Base-by-base conservation (phyloP, 192 early-diverging fungal genomes). In the Dissophora ornata region DNA sequence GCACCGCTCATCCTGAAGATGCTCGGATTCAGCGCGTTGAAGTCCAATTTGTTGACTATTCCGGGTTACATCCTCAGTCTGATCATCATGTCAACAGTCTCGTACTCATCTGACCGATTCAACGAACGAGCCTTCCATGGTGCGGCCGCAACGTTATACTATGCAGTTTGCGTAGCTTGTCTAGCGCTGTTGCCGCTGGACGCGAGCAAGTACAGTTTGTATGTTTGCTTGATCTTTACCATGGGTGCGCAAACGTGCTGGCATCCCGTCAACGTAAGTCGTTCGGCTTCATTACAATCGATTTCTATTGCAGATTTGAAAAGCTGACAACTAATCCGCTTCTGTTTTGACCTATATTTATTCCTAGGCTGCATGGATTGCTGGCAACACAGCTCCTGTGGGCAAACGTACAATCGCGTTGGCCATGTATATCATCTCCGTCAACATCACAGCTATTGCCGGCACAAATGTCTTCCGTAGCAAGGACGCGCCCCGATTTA, bases 401-500 rank as follows among this genome's bases (percentile, higher is more conserved):
- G 62, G 82, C 42, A 83, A 77, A 19, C 65, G 82, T n/a, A 79
- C 82, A 3, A 79, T 83, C 19, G 66, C 69, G 5, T 46, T 79
- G 9, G 69, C 78, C 53, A 81, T 83, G 60, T 83, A 83, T 61
- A 81, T 79, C 36, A 83, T 83, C 19, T 79, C 79, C 5, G 82
- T 83, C 29, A 77, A 80, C 33, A 28, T 81, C 25, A 67, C 69
- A 8, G 61, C 52, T 34, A 79, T 81, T 28, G 62, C 70, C 1
- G 73, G 62, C 19, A 9, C 77, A 1, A 81, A 79, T 12, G 50
- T 84, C 36, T 82, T 80, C 57, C 51, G 60, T 18, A 44, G 57
- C 9, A 59, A 67, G 13, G 83, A 88, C 44, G 70, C 84, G 1
- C 88, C 88, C 0, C 70, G 79, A 1, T 90, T 83, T 53, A 73